Evolutionary conservation across 2,329 filamentous ascomycete species (phyloP).

Genomic region (Xylariales sp.): DNA sequence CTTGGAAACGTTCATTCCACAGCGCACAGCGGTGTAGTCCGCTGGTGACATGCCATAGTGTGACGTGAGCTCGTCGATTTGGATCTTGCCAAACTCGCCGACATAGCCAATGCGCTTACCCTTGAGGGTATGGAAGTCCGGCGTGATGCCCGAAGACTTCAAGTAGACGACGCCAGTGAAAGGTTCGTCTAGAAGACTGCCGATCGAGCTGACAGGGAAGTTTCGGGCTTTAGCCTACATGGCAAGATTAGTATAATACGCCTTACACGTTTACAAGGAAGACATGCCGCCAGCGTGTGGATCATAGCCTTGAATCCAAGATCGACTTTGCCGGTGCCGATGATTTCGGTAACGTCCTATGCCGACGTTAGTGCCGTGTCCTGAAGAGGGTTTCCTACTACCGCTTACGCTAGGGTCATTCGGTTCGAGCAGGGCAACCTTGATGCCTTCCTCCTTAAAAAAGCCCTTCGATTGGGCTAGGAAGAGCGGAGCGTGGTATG

Average conservation of each 20-base stretch:
- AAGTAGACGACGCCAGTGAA: constrained; percentile 84
- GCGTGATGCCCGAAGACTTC: constrained; percentile 77
- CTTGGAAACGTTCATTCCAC: constrained; percentile 84
- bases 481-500: constrained; percentile 83
- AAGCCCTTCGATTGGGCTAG: constrained; percentile 80
- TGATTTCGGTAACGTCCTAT: constrained; percentile 83
- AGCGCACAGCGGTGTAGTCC: constrained; percentile 81
- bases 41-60: constrained; percentile 79
- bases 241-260: constrained; percentile 11
- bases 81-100: constrained; percentile 85
- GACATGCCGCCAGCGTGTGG: constrained; percentile 75
- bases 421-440: constrained; percentile 80
- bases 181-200: constrained; percentile 80
- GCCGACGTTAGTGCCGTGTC: constrained; percentile 30
- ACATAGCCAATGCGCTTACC: constrained; percentile 84
- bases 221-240: constrained; percentile 76
- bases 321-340: constrained; percentile 79
- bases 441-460: constrained; percentile 80
- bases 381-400: not conserved
- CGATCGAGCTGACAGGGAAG: constrained; percentile 79
- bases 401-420: constrained; percentile 76
- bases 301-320: constrained; percentile 89
- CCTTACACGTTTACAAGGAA: not conserved
- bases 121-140: constrained; percentile 79
- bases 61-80: constrained; percentile 83